These are phyloP conservation scores for Pancytospora philotis DNA, from an alignment of 371 early-diverging fungal species.

Conservation along the genomic window DNA sequence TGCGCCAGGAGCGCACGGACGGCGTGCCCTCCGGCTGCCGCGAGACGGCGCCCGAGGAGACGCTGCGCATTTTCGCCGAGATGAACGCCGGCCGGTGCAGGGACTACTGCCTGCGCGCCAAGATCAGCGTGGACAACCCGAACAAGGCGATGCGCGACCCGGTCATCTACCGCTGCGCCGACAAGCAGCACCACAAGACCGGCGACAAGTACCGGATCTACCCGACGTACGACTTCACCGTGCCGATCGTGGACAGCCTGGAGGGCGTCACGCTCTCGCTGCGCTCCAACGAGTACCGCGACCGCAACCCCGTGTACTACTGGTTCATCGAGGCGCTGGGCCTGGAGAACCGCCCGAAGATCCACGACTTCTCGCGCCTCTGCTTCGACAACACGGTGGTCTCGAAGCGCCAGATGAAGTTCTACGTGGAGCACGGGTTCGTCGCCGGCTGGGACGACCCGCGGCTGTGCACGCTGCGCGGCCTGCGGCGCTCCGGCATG, in stretches of 20 bases:
- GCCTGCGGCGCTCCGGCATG: slow-evolving; percentile 91
- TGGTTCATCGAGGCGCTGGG: slow-evolving; percentile 86
- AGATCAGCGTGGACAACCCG: slow-evolving; percentile 76
- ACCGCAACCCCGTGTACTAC: slow-evolving; percentile 90
- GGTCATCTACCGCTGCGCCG: slow-evolving; percentile 87
- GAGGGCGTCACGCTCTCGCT: slow-evolving; percentile 96
- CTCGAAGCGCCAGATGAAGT: slow-evolving; percentile 93
- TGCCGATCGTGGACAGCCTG: slow-evolving; percentile 87
- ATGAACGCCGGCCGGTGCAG: slow-evolving; percentile 70
- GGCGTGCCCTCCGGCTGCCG: slow-evolving; percentile 77
- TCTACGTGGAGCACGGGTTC: slow-evolving; percentile 78
- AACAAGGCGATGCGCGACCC: slow-evolving; percentile 98
- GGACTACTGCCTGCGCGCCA: slow-evolving; percentile 85
- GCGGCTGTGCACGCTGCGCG: slow-evolving; percentile 94
- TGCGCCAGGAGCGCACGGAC: slow-evolving; percentile 78
- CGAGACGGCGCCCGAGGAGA: slow-evolving; percentile 74
- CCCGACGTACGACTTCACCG: slow-evolving; percentile 98
- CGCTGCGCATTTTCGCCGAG: slow-evolving; percentile 75
- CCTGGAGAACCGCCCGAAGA: slow-evolving; percentile 61
- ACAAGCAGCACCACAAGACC: slow-evolving; percentile 74
- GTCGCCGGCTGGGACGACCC: slow-evolving; percentile 98
- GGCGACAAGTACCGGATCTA: slow-evolving; percentile 84
- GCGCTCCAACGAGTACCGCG: slow-evolving; percentile 94
- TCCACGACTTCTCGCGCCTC: slow-evolving; percentile 64
- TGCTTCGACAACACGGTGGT: slow-evolving; percentile 96